A percentile compares a stretch with the other conserved stretches of the same genome.
Evolutionary conservation across 192 early-diverging fungal species (phyloP).

Genomic region (Entophlyctis luteolus): DNA sequence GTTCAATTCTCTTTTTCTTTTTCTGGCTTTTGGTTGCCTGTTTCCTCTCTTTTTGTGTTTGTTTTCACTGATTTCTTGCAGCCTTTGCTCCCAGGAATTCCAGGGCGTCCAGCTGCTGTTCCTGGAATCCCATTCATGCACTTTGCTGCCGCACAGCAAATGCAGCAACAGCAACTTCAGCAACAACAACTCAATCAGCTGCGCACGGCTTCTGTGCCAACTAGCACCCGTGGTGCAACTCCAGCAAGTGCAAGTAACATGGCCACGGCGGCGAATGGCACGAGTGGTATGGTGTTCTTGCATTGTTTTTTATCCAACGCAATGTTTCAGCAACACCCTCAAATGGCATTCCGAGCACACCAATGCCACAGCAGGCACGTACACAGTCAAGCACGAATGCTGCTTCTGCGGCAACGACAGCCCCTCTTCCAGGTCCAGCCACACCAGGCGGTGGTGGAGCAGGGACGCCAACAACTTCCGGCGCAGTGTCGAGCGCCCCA

Average conservation of each 20-base stretch:
- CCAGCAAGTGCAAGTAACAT: not conserved
- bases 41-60: not conserved
- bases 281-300: not conserved
- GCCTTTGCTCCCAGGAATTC: slow-evolving; percentile 1
- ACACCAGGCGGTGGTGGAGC: not conserved
- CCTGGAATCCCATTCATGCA: slow-evolving; percentile 12
- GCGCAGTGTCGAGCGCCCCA: not conserved
- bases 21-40: not conserved
- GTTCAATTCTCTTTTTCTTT: not conserved
- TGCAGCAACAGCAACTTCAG: slow-evolving; percentile 12
- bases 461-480: not conserved
- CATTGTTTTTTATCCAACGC: not conserved
- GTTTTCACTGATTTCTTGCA: not conserved
- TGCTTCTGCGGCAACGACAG: not conserved
- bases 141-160: not conserved
- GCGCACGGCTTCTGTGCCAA: not conserved
- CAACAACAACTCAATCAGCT: not conserved
- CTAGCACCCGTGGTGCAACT: not conserved
- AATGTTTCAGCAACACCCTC: not conserved
- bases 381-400: not conserved
- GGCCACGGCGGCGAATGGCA: too few species aligned
- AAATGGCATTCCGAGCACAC: too few species aligned
- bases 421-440: too few species aligned
- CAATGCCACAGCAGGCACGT: not conserved
- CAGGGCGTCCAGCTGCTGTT: not conserved